Base-by-base conservation (phyloP, 2,329 filamentous ascomycete species). In the Apiospora koreana region DNA sequence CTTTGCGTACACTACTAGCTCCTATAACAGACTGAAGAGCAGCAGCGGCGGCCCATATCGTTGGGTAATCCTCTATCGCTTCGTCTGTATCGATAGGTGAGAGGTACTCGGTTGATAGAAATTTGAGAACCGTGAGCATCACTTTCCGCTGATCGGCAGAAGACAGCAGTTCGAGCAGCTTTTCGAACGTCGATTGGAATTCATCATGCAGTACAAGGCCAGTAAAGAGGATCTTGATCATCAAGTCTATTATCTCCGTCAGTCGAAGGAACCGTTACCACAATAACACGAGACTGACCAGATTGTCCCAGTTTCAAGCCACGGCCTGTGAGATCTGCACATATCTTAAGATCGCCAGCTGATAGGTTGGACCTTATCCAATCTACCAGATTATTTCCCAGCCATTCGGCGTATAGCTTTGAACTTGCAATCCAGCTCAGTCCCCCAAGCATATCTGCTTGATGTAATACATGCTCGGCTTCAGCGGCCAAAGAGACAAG, bases 301-400 rank as follows among this genome's bases (percentile, higher is more conserved):
- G 86, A 83, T 80, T 96, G 94, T 2, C 93, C 94, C 41, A 97
- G 80, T 41, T 87, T 91, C 71, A 95, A 82, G 1, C 89, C 85
- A 72, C 91, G 91, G 3, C 88, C 81, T 18, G 89, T 81, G 1
- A 91, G 67, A 3, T 85, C 83, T 21, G 83, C 83, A 58, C 81
- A 83, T 9, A 86, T 76, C 66, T 81, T 85, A 16, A 79, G 71
- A 10, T 82, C 81, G 10, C 83, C 77, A 14, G 79, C 74, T 73
- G 78, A 80, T 74, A 69, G 73, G 42, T 72, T 79, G 69, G 69
- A 74, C 64, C 73, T 78, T 58, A 76, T 80, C 83, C 80, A 91
- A 35, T 73, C 77, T 41, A 78, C 83, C 67, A 96, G 84, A 77
- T 91, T 93, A 18, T 80, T 81, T 2, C 90, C 92, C 48, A 97